A percentile compares a stretch with the other conserved stretches of the same genome.
Conservation (phyloP, 352 stramenopile genomes). For the Pythium diclinum region DNA sequence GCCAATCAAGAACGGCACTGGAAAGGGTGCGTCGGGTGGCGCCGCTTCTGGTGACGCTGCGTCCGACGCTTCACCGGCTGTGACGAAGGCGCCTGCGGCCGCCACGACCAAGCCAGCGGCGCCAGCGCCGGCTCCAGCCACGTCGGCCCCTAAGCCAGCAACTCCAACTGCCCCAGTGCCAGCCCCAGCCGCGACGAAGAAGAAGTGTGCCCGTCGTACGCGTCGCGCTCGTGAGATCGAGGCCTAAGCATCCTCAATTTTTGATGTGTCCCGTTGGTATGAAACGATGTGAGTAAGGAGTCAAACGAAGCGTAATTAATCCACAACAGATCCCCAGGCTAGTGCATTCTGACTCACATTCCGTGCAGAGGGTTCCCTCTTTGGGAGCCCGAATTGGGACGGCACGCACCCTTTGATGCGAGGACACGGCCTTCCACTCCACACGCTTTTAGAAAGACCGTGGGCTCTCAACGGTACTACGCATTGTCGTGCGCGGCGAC, state of each 20-base stretch:
- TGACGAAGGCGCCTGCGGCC: background rate
- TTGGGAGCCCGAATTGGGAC: too few relatives aligned
- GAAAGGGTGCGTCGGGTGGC: background rate
- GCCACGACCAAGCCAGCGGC: background rate
- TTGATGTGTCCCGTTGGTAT: background rate
- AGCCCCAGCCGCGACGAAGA: background rate
- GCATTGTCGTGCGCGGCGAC: too few relatives aligned
- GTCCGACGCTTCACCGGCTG: background rate
- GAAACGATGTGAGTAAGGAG: background rate
- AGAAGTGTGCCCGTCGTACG: background rate
- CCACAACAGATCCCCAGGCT: background rate
- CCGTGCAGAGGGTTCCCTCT: too few relatives aligned
- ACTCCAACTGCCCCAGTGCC: background rate
- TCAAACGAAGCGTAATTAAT: background rate
- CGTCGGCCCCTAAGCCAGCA: background rate
- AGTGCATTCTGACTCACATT: too few relatives aligned
- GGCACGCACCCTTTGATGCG: too few relatives aligned
- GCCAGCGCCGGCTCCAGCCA: background rate
- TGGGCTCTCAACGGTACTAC: too few relatives aligned
- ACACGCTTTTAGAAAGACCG: too few relatives aligned
- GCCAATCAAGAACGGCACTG: constrained; percentile 21
- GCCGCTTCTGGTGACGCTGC: background rate
- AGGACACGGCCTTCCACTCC: too few relatives aligned
- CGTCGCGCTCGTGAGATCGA: background rate
- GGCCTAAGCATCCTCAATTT: background rate